A percentile compares a stretch with the other conserved stretches of the same genome.
Evolutionary conservation across 345 rosid species (phyloP).

Genomic region (Salix udensis): DNA sequence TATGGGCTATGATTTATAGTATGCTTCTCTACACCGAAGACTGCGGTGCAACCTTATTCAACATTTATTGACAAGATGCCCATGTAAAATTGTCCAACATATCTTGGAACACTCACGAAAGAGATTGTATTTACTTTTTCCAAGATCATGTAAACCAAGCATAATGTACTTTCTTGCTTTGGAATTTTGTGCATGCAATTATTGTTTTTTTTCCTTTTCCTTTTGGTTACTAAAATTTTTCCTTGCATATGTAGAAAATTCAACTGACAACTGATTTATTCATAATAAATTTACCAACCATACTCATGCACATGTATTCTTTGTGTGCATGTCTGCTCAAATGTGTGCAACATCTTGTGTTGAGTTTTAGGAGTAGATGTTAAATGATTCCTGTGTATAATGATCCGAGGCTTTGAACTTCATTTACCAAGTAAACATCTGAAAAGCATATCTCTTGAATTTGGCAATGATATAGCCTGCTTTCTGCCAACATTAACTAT

Average conservation of each 20-base stretch:
- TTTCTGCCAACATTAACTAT: not conserved
- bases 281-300: not conserved
- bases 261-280: not conserved
- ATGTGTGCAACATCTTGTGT: not conserved
- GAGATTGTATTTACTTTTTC: not conserved
- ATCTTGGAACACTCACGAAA: not conserved
- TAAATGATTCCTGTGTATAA: not conserved
- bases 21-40: not conserved
- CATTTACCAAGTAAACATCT: not conserved
- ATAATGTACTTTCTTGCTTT: not conserved
- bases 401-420: not conserved
- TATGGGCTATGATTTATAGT: not conserved
- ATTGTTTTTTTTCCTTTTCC: not conserved
- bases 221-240: not conserved
- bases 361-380: not conserved
- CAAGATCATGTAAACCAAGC: not conserved
- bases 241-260: not conserved
- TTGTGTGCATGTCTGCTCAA: no score
- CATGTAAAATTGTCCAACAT: not conserved
- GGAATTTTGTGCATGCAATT: not conserved
- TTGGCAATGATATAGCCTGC: not conserved
- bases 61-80: conserved; percentile 2
- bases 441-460: not conserved
- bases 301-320: not conserved
- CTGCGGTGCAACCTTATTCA: not conserved